Evolutionary conservation across 2,329 filamentous ascomycete species (phyloP), one percentile per base, ranked within the genome.

Genomic region (Trichophyton simii): DNA sequence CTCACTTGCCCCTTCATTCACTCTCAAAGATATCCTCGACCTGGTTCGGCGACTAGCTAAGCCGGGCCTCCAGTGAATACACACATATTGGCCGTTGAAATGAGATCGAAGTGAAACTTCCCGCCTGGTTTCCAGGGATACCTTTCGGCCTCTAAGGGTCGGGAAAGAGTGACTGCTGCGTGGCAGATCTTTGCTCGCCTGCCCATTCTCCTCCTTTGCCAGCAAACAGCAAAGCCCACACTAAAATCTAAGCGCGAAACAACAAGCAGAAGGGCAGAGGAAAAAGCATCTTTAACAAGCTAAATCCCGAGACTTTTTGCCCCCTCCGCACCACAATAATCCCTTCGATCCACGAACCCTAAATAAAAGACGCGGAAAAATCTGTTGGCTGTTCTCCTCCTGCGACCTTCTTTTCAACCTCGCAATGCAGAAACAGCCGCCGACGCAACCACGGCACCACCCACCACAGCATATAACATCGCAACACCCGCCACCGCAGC

Each of bases 401-500:
- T 55, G 50, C 50, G 50, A 55, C 50, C 36, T 58, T 25, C 50
- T 36, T 58, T 36, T 36, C 57, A 44, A 46, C 57, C 41, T 58
- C 57, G 15, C n/a, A 18, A 58, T 58, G 57, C 57, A 44, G 57
- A 11, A 58, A 42, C 57, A 42, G 41, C 57, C 55, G 38, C 55
- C 36, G 41, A 42, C 41, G 57, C 57, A 58, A 46, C 38, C 57
- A 58, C 57, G 36, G 57, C 57, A 42, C 44, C 57, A 58, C 50
- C 50, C 50, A 55, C 50, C 50, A 55, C 50, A 55, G 34, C 50
- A 55, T 36, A 55, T 34, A 34, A n/a, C n/a, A 55, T 28, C 46
- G 62, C 64, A 64, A 58, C 50, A 61, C 42, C 64, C 62, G 42
- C 63, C 62, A 15, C 61, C 25, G 8, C 62, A 59, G 15, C 58